These are phyloP conservation scores for Phytopythium chamaehyphon DNA, from an alignment of 352 stramenopile species.

Conservation along the genomic window DNA sequence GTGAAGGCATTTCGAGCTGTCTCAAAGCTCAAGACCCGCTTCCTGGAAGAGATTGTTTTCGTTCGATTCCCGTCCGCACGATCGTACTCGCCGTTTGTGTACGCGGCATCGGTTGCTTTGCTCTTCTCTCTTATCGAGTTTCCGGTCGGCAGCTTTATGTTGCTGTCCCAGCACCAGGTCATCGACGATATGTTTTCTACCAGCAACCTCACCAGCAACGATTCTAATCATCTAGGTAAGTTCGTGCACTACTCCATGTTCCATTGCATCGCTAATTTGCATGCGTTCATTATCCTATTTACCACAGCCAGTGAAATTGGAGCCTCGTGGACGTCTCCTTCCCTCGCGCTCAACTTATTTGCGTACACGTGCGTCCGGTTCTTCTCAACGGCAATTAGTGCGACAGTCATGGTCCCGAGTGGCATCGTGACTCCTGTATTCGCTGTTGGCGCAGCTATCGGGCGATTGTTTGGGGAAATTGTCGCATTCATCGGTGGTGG, in stretches of 20 bases:
- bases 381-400: conserved; percentile 67
- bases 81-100: conserved; percentile 51
- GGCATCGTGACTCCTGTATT: conserved; percentile 92
- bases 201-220: conserved; percentile 38
- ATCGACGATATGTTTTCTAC: conserved; percentile 88
- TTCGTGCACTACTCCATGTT: neutral
- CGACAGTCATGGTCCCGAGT: conserved; percentile 83
- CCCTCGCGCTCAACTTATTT: conserved; percentile 60
- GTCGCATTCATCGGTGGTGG: conserved; percentile 49
- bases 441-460: conserved; percentile 81
- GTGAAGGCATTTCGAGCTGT: conserved; percentile 60
- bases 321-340: conserved; percentile 56
- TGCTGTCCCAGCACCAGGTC: conserved; percentile 62
- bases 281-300: neutral
- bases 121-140: conserved; percentile 70
- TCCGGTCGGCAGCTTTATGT: conserved; percentile 76
- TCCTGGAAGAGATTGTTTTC: conserved; percentile 35
- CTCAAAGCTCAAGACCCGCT: conserved; percentile 29
- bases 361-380: conserved; percentile 73
- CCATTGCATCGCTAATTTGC: too few species aligned
- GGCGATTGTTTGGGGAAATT: conserved; percentile 87
- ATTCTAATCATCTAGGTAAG: conserved; percentile 26
- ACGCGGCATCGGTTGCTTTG: conserved; percentile 59
- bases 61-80: conserved; percentile 15
- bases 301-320: conserved; percentile 33